Evolutionary conservation across 495 filamentous ascomycete genomes (phyloP), one percentile per base, ranked within the genome.

Genomic region (Sphaerosporella brunnea): DNA sequence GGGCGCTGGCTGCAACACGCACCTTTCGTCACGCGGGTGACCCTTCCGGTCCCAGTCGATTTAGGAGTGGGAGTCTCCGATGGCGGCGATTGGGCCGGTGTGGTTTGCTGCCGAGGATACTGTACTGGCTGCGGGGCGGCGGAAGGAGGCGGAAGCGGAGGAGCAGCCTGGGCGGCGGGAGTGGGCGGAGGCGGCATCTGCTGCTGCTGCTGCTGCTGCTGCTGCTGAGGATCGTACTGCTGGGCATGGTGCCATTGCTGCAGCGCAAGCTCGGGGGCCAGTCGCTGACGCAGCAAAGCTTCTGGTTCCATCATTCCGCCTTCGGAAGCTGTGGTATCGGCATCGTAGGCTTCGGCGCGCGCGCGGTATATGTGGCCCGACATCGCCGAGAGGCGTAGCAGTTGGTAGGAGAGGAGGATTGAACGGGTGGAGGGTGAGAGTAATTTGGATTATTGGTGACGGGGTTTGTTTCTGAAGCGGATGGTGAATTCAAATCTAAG

Each of bases 231-330:
- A 23, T 30, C 35, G 21, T 16, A 38, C 34, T 8, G 35, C 32
- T 11, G 49, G 38, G 9, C 53, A 24, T 3, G 45, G 25, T 32
- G 38, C 32, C 38, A 37, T 28, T 24, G 28, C 48, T 45, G 37
- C 5, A 23, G 46, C 47, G 30, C 36, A 26, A 47, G 30, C 41
- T 50, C 37, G 39, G 51, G 54, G 15, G 53, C 51, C 10, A 58
- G 16, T 15, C 42, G 52, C 47, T 58, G 55, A 7, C 55, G 55
- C 24, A 58, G 25, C 47, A 58, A 50, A 34, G 53, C 28, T 16
- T 58, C 55, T 1, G 54, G 46, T 10, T 58, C 55, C 2, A 38
- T 51, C 51, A 55, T 45, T 18, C 50, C 48, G 3, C 49, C 28
- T 10, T 53, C 50, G 16, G 21, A 18, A 37, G 35, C 15, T 18